phyloP scores from a whole-genome alignment of 2,329 filamentous ascomycete genomes.

The Thelonectria blattea region DNA sequence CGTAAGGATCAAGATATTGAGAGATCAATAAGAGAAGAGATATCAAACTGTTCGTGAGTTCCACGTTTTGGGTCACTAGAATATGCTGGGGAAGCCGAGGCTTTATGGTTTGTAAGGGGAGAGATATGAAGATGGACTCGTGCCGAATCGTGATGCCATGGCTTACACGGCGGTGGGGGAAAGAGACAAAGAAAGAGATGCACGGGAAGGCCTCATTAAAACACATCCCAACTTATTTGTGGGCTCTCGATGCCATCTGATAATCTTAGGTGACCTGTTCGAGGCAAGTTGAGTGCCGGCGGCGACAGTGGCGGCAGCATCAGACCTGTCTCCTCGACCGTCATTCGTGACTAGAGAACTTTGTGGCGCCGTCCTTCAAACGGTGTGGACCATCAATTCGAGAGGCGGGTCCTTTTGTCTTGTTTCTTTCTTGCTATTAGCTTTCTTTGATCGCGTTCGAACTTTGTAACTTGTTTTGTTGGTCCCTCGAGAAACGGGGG shows the following conservation, averaged over 20 bases:
- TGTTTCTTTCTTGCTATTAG: neutral
- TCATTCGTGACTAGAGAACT: slow-evolving; percentile 30
- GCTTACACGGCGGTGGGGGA: slow-evolving; percentile 28
- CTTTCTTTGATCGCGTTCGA: neutral
- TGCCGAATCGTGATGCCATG: slow-evolving; percentile 26
- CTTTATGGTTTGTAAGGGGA: slow-evolving; percentile 43
- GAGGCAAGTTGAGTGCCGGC: slow-evolving; percentile 33
- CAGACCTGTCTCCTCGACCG: slow-evolving; percentile 46
- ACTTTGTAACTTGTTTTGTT: slow-evolving; percentile 1
- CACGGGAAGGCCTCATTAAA: slow-evolving; percentile 27
- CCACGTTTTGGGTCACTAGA: slow-evolving; percentile 17
- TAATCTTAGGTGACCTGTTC: slow-evolving; percentile 37
- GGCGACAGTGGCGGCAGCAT: slow-evolving; percentile 25
- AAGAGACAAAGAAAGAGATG: slow-evolving; percentile 26
- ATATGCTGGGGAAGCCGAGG: slow-evolving; percentile 38
- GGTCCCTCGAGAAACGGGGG: neutral
- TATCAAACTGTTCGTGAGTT: slow-evolving; percentile 23
- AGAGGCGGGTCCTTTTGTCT: slow-evolving; percentile 29
- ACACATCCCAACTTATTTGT: slow-evolving; percentile 29
- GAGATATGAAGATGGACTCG: slow-evolving; percentile 19
- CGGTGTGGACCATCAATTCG: slow-evolving; percentile 28
- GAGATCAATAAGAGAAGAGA: slow-evolving; percentile 22
- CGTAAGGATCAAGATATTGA: slow-evolving; percentile 2
- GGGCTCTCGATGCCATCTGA: slow-evolving; percentile 30
- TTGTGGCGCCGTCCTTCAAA: slow-evolving; percentile 35